Base-by-base conservation (phyloP, 352 stramenopile genomes). In the Hyaloperonospora brassicae region DNA sequence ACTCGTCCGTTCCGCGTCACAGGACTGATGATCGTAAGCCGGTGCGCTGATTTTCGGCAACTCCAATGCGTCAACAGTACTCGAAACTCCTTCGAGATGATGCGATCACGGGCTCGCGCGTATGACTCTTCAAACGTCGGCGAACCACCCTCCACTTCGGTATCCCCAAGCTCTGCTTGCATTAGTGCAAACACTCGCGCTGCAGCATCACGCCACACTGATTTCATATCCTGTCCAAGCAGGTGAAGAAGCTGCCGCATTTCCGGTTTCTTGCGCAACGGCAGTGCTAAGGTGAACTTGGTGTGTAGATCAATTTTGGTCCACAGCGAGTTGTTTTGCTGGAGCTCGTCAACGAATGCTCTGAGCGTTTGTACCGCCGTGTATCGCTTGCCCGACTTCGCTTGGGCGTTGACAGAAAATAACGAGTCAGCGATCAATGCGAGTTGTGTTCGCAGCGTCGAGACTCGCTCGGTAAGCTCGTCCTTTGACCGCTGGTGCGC, bases 241-340 rank as follows among this genome's bases (percentile, higher is more conserved):
- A 71, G 12, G 14, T 61, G 47, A 14, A 72, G 34, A 42, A 74
- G 42, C 21, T 68, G 54, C 44, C 57, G 54, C 66, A 74, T 72
- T 40, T 74, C 59, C 10, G 34, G 43, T 50, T 74, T 74, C 6
- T 62, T 69, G 35, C 62, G 59, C 22, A 71, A 39, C 10, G 66
- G 66, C 22, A 74, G 54, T n/a, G 50, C 43, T 42, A 74, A 34
- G 0, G 54, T 50, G 24, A 74, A 72, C 30, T 57, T 62, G 0
- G 55, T 72, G 0, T 62, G 59, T 0, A 50, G 57, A 22, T 68
- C 66, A 9, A 75, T 52, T 36, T 47, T 39, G 5, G 2, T 25
- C 66, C 66, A 75, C 7, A 71, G n/a, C 8, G 58, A 35, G 25
- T 44, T 22, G 36, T 72, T 55, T 21, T 64, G 22, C 14, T 67